These are phyloP conservation scores for Xylariaceae sp. DNA, from an alignment of 2,329 filamentous ascomycete species.

Conservation along the genomic window DNA sequence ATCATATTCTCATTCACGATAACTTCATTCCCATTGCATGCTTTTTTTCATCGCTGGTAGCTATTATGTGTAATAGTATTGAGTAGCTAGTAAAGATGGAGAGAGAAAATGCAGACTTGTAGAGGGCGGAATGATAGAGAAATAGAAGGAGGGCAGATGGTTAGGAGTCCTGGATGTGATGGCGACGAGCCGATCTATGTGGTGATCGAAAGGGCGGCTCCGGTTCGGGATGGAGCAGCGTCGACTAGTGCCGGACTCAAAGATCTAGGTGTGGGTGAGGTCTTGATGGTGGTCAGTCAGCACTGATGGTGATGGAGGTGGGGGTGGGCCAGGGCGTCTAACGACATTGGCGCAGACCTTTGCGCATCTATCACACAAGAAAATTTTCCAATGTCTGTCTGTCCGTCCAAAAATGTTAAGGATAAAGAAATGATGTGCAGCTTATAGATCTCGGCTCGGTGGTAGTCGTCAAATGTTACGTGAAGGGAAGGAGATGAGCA, in stretches of 20 bases:
- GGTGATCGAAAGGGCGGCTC: constrained; percentile 6
- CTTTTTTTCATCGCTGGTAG: background rate
- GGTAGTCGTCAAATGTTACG: no score
- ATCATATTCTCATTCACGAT: constrained; percentile 23
- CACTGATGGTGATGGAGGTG: constrained; percentile 1
- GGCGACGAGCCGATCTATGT: constrained; percentile 1
- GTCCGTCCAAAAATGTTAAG: background rate
- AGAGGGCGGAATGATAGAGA: constrained; percentile 10
- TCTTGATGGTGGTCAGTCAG: constrained; percentile 2
- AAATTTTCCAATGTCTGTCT: constrained; percentile 4
- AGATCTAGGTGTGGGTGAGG: constrained; percentile 7
- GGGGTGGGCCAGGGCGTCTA: constrained; percentile 13
- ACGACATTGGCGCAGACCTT: constrained; percentile 16
- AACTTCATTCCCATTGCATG: constrained; percentile 16
- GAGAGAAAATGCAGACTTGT: constrained; percentile 1
- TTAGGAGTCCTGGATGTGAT: constrained; percentile 5
- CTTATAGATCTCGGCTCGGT: background rate
- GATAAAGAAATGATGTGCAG: background rate
- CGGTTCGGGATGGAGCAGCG: no score
- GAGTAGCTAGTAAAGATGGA: background rate
- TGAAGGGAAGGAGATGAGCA: no score
- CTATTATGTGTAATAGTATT: constrained; percentile 5
- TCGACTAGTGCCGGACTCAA: constrained; percentile 5
- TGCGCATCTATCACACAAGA: constrained; percentile 16
- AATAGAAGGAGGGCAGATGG: background rate